Evolutionary conservation across 495 filamentous ascomycete genomes (phyloP), one percentile per base, ranked within the genome.

Genomic region (Cairneyella variabilis): DNA sequence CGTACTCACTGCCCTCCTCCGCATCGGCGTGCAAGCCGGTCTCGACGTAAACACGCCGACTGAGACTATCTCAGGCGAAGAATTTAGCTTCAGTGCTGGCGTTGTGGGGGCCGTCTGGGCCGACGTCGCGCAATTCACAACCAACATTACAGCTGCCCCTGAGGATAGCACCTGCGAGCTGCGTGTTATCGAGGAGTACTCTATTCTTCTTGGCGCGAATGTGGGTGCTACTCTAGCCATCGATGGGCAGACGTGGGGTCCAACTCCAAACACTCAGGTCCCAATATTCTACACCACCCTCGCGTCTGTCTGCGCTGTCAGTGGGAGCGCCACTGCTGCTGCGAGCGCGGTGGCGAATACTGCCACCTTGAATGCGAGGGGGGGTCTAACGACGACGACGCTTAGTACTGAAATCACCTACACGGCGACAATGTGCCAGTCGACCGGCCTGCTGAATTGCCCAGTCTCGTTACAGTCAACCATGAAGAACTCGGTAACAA

Each of bases 221-320:
- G 79, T 74, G 21, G 79, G 77, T 14, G 77, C 76, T 5, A 76
- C 74, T 0, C 51, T 79, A 3, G 69, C 64, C 16, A 41, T 80
- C 9, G 63, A 60, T 5, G 17, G 18, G 12, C 57, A 76, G 20
- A 72, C 69, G 7, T 83, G 76, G 76, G 78, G 77, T 7, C 77
- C 75, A 3, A 48, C 63, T 7, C 66, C 73, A 8, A 62, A 66
- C 27, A 75, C 72, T 0, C 69, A 69, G 6, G 69, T 72, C 18
- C 73, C 77, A 0, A 64, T 83, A 49, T 83, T 71, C 54, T 77
- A 76, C 62, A 82, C 77, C 3, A 77, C 72, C 0, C 54, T 82
- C 12, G 68, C 71, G 23, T 67, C 70, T 43, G 57, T 63, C 1
- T 83, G 78, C 59, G 75, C 72, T 2, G 43, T 59, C n/a, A n/a